Evolutionary conservation across 257 asterid species (phyloP).

Genomic region (Gentiana straminea): DNA sequence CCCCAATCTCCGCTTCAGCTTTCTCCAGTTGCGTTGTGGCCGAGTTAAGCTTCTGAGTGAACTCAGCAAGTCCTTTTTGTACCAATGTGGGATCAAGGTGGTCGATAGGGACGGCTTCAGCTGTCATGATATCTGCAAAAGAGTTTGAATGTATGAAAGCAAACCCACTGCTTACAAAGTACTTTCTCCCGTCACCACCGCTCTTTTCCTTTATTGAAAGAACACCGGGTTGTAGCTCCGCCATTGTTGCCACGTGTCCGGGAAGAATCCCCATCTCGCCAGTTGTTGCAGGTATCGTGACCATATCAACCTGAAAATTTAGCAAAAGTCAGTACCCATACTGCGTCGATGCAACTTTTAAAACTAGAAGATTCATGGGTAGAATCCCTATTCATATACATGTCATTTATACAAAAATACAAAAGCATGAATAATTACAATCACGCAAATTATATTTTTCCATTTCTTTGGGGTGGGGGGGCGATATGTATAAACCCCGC

Average conservation of each 20-base stretch:
- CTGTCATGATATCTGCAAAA: slow-evolving; percentile 30
- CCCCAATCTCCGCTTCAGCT: slow-evolving; percentile 43
- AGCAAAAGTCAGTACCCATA: not conserved
- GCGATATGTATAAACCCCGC: too few relatives aligned
- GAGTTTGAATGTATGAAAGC: slow-evolving; percentile 44
- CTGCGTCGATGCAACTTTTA: not conserved
- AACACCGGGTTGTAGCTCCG: slow-evolving; percentile 51
- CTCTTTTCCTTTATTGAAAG: slow-evolving; percentile 38
- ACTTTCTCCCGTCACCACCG: slow-evolving; percentile 28
- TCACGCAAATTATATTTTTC: too few relatives aligned
- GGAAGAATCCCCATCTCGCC: slow-evolving; percentile 59
- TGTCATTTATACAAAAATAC: too few relatives aligned
- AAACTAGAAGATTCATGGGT: too few relatives aligned
- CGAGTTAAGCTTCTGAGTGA: slow-evolving; percentile 36
- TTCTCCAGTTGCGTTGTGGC: slow-evolving; percentile 37
- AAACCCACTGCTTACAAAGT: slow-evolving; percentile 48
- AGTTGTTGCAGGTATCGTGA: slow-evolving; percentile 35
- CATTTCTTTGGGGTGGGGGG: too few relatives aligned
- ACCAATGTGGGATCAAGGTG: slow-evolving; percentile 35
- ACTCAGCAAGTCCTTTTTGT: slow-evolving; percentile 28
- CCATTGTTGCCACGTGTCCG: slow-evolving; percentile 41
- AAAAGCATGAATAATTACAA: too few relatives aligned
- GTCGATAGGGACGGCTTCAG: slow-evolving; percentile 41
- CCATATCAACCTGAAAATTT: slow-evolving; percentile 46
- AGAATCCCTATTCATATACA: too few relatives aligned